Conservation (phyloP, 176 grass and related monocot species). For the Areca catechu region DNA sequence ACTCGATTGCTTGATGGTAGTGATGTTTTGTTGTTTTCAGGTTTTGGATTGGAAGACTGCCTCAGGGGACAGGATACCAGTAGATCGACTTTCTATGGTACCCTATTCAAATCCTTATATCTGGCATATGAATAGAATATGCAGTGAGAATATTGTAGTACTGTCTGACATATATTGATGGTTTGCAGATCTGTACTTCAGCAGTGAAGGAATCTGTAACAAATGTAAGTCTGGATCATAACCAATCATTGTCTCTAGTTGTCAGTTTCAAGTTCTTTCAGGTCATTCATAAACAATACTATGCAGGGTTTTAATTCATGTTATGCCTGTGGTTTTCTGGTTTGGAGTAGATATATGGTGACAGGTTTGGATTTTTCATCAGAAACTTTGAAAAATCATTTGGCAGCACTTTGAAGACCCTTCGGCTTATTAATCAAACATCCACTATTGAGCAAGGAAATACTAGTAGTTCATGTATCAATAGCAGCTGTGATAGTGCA, state of each 20-base stretch:
- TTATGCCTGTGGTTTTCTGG: background rate
- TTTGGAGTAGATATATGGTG: conserved; percentile 73
- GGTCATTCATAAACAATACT: too few species aligned
- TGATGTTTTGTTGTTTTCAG: conserved; percentile 25
- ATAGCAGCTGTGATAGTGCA: conserved; percentile 18
- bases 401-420: conserved; percentile 79
- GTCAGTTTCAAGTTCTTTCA: conserved; percentile 4
- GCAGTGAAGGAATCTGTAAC: conserved; percentile 85
- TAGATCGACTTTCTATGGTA: conserved; percentile 52
- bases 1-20: background rate
- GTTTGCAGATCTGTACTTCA: conserved; percentile 72
- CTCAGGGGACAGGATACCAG: conserved; percentile 37
- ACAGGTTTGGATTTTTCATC: conserved; percentile 62
- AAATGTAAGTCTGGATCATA: conserved; percentile 48
- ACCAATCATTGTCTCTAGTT: conserved; percentile 2
- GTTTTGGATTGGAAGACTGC: conserved; percentile 34
- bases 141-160: background rate
- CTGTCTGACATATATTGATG: conserved; percentile 2
- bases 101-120: conserved; percentile 11
- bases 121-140: conserved; percentile 1
- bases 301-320: too few species aligned
- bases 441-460: conserved; percentile 24
- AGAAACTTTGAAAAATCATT: conserved; percentile 97
- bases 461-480: conserved; percentile 19
- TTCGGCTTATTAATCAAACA: conserved; percentile 54